phyloP scores from a whole-genome alignment of 352 stramenopile species.

The Pythium inflatum region DNA sequence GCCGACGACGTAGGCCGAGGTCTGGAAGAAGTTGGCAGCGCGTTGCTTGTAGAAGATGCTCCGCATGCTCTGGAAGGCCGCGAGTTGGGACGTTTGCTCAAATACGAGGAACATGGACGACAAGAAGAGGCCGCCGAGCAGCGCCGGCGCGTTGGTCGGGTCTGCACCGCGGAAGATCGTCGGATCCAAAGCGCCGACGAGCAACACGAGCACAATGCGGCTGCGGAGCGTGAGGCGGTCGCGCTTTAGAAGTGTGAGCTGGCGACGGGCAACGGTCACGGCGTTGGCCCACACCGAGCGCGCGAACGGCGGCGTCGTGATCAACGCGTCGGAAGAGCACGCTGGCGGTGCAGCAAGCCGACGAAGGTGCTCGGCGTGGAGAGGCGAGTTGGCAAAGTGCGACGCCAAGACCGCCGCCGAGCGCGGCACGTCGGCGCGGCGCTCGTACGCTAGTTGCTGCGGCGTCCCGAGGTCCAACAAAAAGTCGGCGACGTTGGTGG shows the following conservation, averaged over 20 bases:
- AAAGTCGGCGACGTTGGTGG: constrained; percentile 91
- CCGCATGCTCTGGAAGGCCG: constrained; percentile 51
- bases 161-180: constrained; percentile 34
- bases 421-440: neutral
- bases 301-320: neutral
- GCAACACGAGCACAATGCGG: constrained; percentile 31
- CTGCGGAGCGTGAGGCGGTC: constrained; percentile 36
- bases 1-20: constrained; percentile 57
- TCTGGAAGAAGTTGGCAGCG: constrained; percentile 65
- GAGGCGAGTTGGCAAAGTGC: too few species aligned
- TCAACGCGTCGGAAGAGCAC: too few species aligned
- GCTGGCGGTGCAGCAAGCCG: too few species aligned
- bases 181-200: constrained; percentile 33
- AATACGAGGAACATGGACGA: neutral
- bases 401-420: neutral
- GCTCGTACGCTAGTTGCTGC: constrained; percentile 28
- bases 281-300: constrained; percentile 6
- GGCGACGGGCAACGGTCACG: constrained; percentile 27
- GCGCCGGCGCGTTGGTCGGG: constrained; percentile 24
- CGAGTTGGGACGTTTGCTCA: constrained; percentile 53
- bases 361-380: too few species aligned
- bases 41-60: constrained; percentile 71
- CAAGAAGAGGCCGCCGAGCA: constrained; percentile 48
- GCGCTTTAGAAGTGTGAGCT: constrained; percentile 52
- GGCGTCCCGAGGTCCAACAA: constrained; percentile 69